phyloP scores from a whole-genome alignment of 1,284 basidiomycete genomes.

The Papiliotrema fonsecae region DNA sequence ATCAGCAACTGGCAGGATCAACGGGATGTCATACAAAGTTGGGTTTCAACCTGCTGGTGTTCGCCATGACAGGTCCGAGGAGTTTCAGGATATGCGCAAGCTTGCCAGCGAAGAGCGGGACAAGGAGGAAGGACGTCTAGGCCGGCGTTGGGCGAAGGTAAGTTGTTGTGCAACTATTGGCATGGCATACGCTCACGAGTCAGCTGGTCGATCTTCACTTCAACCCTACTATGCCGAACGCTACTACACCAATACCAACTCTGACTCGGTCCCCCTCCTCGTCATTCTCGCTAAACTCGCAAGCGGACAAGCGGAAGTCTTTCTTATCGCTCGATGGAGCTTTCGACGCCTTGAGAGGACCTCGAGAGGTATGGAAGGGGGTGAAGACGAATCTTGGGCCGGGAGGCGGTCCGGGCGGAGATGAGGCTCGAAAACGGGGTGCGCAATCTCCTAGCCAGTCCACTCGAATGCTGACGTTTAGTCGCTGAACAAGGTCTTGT shows the following conservation, averaged over 20 bases:
- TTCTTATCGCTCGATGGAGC: slow-evolving; percentile 29
- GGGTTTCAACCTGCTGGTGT: slow-evolving; percentile 78
- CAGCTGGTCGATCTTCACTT: slow-evolving; percentile 75
- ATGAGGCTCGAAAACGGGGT: slow-evolving; percentile 46
- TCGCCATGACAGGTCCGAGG: slow-evolving; percentile 65
- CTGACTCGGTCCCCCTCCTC: slow-evolving; percentile 27
- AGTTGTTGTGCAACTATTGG: slow-evolving; percentile 5
- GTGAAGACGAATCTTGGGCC: slow-evolving; percentile 44
- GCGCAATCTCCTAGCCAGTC: slow-evolving; percentile 1
- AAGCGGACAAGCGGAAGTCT: slow-evolving; percentile 19
- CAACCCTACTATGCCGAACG: slow-evolving; percentile 47
- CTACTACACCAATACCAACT: slow-evolving; percentile 5
- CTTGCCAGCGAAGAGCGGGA: slow-evolving; percentile 58
- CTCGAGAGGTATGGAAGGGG: slow-evolving; percentile 45
- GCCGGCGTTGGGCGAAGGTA: slow-evolving; percentile 72
- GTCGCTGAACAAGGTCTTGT: slow-evolving; percentile 87
- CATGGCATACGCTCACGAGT: neutral
- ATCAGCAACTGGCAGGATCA: slow-evolving; percentile 8
- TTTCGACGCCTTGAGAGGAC: slow-evolving; percentile 38
- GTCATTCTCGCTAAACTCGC: slow-evolving; percentile 23
- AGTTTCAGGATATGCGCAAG: slow-evolving; percentile 62
- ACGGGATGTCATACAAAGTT: slow-evolving; percentile 60
- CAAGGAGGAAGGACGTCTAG: slow-evolving; percentile 72
- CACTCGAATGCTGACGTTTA: slow-evolving; percentile 28
- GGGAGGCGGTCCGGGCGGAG: slow-evolving; percentile 54